Conservation (phyloP, 2,329 filamentous ascomycete species). For the Ceratocystiopsis sp. region DNA sequence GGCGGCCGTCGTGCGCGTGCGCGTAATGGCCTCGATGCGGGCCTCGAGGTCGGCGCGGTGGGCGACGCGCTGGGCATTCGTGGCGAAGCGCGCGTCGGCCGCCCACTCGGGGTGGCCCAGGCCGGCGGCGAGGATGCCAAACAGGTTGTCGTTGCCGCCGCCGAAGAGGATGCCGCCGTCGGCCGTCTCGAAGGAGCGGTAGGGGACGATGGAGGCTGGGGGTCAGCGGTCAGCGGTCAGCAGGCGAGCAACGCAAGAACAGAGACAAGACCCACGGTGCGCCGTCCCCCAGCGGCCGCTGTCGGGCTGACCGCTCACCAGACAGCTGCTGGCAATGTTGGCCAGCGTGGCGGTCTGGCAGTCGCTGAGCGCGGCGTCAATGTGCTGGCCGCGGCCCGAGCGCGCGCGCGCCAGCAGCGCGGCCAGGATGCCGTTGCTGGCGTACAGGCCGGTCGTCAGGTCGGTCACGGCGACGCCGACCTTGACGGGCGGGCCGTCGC, state of each 20-base stretch:
- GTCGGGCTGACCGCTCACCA: constrained; percentile 79
- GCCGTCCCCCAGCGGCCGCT: constrained; percentile 89
- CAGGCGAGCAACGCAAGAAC: not conserved
- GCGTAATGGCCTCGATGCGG: constrained; percentile 60
- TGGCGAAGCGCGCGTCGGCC: constrained; percentile 37
- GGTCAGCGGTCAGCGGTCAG: constrained; percentile 3
- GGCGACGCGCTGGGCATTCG: constrained; percentile 46
- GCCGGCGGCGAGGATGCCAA: constrained; percentile 44
- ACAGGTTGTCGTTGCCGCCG: constrained; percentile 56
- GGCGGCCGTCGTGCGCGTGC: constrained; percentile 63
- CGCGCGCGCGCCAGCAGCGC: constrained; percentile 60
- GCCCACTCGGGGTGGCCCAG: constrained; percentile 43
- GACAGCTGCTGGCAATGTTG: constrained; percentile 86
- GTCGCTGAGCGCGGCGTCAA: constrained; percentile 82
- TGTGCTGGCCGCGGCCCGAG: constrained; percentile 73
- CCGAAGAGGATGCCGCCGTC: constrained; percentile 56
- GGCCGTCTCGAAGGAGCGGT: constrained; percentile 63
- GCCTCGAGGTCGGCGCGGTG: constrained; percentile 63
- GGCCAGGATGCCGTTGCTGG: constrained; percentile 89
- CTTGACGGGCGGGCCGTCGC: constrained; percentile 85
- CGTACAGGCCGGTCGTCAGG: constrained; percentile 86
- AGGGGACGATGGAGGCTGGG: constrained; percentile 86
- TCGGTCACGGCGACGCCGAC: constrained; percentile 96
- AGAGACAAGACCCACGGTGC: constrained; percentile 43
- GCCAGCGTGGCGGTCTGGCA: constrained; percentile 86